phyloP scores from a whole-genome alignment of 768 basidiomycete genomes.

The Xanthoconium purpureum region DNA sequence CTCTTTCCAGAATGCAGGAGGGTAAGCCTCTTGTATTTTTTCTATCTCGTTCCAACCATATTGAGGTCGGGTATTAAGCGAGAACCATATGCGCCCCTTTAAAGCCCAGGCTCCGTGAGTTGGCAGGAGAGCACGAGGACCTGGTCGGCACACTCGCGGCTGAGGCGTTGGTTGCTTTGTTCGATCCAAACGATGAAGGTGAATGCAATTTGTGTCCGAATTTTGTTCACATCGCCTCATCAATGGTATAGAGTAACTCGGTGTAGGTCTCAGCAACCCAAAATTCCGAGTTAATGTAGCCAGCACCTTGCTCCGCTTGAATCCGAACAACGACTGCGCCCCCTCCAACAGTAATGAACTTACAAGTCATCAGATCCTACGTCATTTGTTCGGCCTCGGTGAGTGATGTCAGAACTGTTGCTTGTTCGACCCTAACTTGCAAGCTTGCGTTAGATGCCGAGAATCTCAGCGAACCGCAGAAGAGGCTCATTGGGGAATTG shows the following conservation, averaged over 20 bases:
- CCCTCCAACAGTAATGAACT: neutral
- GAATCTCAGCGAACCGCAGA: neutral
- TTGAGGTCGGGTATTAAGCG: neutral
- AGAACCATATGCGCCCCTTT: neutral
- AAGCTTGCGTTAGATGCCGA: neutral
- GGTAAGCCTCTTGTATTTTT: conserved; percentile 2
- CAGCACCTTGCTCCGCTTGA: conserved; percentile 9
- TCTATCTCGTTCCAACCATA: no score
- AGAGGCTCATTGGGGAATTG: conserved; percentile 11
- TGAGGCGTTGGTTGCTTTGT: conserved; percentile 17
- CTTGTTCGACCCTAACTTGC: neutral
- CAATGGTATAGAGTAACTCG: conserved; percentile 3
- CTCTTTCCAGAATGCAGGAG: conserved; percentile 16
- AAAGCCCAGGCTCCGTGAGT: conserved; percentile 11
- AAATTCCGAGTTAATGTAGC: conserved; percentile 19
- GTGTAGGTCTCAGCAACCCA: neutral
- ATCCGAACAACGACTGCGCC: no score
- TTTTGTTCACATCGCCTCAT: neutral
- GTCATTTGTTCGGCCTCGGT: conserved; percentile 19
- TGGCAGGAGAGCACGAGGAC: conserved; percentile 7
- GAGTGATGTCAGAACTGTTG: neutral
- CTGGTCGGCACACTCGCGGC: conserved; percentile 19
- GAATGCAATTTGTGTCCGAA: neutral
- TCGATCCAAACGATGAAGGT: conserved; percentile 2
- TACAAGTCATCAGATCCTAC: conserved; percentile 2